Evolutionary conservation across 371 early-diverging fungal genomes (phyloP).

Genomic region (Rhizomucor miehei): DNA sequence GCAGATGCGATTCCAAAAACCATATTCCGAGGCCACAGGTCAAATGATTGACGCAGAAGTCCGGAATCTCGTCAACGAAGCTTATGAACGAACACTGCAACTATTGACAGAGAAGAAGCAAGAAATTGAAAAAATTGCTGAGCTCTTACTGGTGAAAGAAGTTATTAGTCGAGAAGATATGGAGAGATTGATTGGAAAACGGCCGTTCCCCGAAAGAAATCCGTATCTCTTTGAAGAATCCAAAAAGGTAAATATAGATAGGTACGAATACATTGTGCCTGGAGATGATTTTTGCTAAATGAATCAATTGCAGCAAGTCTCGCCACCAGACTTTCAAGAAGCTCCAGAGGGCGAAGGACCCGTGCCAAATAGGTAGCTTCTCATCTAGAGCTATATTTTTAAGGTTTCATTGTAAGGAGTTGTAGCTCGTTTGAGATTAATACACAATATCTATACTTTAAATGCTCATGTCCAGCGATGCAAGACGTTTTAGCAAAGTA

Average conservation of each 20-base stretch:
- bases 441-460: no score
- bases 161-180: slow-evolving; percentile 94
- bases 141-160: slow-evolving; percentile 89
- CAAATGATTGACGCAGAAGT: slow-evolving; percentile 92
- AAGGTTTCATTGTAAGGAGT: no score
- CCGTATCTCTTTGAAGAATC: not conserved
- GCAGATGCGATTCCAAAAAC: slow-evolving; percentile 81
- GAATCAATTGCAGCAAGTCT: no score
- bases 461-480: no score
- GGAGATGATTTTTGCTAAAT: no score
- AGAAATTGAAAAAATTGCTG: slow-evolving; percentile 90
- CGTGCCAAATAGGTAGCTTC: no score
- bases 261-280: no score
- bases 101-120: slow-evolving; percentile 78
- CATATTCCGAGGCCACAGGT: slow-evolving; percentile 93
- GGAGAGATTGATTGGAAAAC: slow-evolving; percentile 82
- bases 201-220: slow-evolving; percentile 60
- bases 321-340: no score
- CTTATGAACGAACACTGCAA: slow-evolving; percentile 73
- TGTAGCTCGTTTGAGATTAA: no score
- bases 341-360: no score
- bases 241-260: not conserved
- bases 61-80: slow-evolving; percentile 71
- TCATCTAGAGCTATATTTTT: no score
- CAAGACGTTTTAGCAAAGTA: no score